Base-by-base conservation (phyloP, 805 yeast species). In the Candida boidinii region DNA sequence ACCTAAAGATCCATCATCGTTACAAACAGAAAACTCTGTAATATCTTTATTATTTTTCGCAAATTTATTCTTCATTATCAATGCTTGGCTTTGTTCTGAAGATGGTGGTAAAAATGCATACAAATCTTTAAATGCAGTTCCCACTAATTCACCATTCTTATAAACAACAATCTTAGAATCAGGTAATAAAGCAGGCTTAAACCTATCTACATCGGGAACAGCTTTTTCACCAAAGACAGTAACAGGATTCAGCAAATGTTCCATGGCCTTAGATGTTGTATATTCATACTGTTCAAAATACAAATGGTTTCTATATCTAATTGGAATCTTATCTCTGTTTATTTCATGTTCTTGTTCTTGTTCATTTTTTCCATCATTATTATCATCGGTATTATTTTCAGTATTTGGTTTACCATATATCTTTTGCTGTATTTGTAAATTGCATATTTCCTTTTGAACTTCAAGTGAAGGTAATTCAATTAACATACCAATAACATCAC, bases 241-340 rank as follows among this genome's bases (percentile, higher is more conserved):
- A 26, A 78, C 78, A 1, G 88, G 88, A 39, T 79, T 76, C 35
- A 83, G 59, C 34, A 81, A 56, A 48, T 81, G 88, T 28, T 80
- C 82, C 81, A 83, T 79, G 23, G 66, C 68, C 41, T 73, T 77
- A 1, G 85, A 72, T 4, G 76, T 59, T 4, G 76, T 70, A 48
- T 82, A 85, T 52, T 92, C 96, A 38, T 76, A 79, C 45, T 80
- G 85, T 52, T 92, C 99, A 51, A 77, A 87, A 57, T 74, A 87
- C 18, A 85, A 58, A 30, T 79, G 77, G 36, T 72, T 78, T 48
- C 79, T 83, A 57, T 81, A 86, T 44, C 81, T 70, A 31, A 92
- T 83, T 2, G 96, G 96, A 32, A 83, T 79, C 46, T 90, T 86
- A 47, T 87, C 96, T 35, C 97, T 68, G 2, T 71, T 55, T 12